Base-by-base conservation (phyloP, 1,284 basidiomycete species). In the Porodaedalea pini region DNA sequence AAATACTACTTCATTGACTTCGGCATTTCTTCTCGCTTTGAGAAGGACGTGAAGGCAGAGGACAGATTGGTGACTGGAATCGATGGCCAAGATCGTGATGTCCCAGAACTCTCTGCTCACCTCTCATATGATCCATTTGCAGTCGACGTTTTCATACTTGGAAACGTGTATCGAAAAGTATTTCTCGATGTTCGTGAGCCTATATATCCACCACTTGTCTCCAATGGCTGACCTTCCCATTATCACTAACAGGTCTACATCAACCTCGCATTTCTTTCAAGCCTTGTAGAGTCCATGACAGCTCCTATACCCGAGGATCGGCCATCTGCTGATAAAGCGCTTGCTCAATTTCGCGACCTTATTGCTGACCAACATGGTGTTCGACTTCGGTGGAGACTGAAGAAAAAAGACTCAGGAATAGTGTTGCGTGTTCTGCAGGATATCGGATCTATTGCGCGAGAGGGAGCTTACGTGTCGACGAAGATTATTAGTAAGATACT, bases 1-100 rank as follows among this genome's bases (percentile, higher is more conserved):
- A 57, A 54, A 15, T 71, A 70, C 59, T 68, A 61, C 57, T 67
- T 68, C 54, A 67, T 67, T 37, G 69, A 70, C 55, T 71, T 69
- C 31, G 67, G 66, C 0, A 57, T 71, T 1, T 67, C 68, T 0
- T 31, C 47, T 2, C 43, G 34, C 1, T 65, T 65, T 29, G 27
- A 39, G 25, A 17, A 19, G 4, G 19, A 23, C 13, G 25, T 29
- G n/a, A 34, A 36, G 10, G 29, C 41, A 10, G 19, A 44, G 27
- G 15, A 15, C 1, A 19, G n/a, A 23, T 10, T 40, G 37, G 37
- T 43, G 7, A 21, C 15, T 5, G 52, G 52, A n/a, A 25, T 8
- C 3, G 25, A 10, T 11, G 37, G 39, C 27, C 39, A 25, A 23
- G 52, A 54, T 29, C 10, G 21, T 10, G 32, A 21, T n/a, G 32